A percentile compares a stretch with the other conserved stretches of the same genome.
Conservation (phyloP, 441 rosid genomes). For the Arabidopsis hybrid region DNA sequence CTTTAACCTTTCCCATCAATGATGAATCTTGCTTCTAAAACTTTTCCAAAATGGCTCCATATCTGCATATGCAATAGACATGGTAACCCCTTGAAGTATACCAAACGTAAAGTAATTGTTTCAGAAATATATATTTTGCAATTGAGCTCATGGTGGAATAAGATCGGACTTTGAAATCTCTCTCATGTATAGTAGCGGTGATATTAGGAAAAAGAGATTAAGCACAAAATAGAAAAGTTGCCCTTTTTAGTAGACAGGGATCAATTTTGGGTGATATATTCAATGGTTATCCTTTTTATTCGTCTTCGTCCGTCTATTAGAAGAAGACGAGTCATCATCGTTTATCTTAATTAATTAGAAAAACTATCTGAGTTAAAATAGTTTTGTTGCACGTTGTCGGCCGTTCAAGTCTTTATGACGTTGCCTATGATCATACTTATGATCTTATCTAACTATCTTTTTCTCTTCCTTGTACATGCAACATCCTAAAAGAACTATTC, state of each 20-base stretch:
- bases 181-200: neutral
- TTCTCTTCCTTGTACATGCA: too few species aligned
- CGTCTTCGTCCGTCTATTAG: neutral
- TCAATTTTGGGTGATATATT: neutral
- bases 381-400: too few species aligned
- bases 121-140: neutral
- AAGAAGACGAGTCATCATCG: constrained; percentile 19
- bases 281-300: neutral
- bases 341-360: constrained; percentile 4
- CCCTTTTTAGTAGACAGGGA: neutral
- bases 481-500: too few species aligned
- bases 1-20: constrained; percentile 56
- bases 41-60: neutral
- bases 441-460: too few species aligned
- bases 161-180: neutral
- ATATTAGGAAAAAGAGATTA: neutral
- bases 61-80: neutral
- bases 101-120: neutral
- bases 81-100: too few species aligned
- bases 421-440: too few species aligned
- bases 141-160: constrained; percentile 25
- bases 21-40: too few species aligned
- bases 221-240: neutral
- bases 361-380: constrained; percentile 4
- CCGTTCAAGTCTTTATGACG: too few species aligned